A percentile compares a stretch with the other conserved stretches of the same genome.
Evolutionary conservation across 75 land plant species (phyloP).

Genomic region (Isoetes taiwanensis): DNA sequence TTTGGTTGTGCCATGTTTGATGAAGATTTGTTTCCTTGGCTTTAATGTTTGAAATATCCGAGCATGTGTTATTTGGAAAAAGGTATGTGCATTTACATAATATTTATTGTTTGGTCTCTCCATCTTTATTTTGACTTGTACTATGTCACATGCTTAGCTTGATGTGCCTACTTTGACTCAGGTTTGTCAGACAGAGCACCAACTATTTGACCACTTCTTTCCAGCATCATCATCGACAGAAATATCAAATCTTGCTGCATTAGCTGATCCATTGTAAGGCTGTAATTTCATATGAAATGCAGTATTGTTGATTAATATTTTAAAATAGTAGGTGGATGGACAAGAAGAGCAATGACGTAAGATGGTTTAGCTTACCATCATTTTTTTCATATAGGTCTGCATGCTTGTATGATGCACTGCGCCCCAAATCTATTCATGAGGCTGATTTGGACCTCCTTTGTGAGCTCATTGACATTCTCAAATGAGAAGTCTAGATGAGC

Average conservation of each 20-base stretch:
- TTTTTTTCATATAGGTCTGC: neutral
- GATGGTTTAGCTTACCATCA: too few relatives aligned
- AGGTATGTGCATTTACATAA: too few relatives aligned
- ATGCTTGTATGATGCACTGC: conserved; percentile 89
- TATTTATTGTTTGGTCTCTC: too few relatives aligned
- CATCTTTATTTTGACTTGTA: too few relatives aligned
- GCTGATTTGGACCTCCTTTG: conserved; percentile 82
- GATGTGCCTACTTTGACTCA: conserved; percentile 21
- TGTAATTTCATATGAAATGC: too few relatives aligned
- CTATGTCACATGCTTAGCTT: too few relatives aligned
- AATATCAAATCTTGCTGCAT: conserved; percentile 56
- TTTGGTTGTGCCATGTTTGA: conserved; percentile 94
- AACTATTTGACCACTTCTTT: conserved; percentile 92
- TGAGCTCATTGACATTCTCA: conserved; percentile 92
- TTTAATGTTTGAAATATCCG: too few relatives aligned
- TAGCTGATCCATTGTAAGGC: conserved; percentile 87
- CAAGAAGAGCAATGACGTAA: too few relatives aligned
- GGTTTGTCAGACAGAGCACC: conserved; percentile 97
- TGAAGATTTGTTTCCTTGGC: conserved; percentile 64
- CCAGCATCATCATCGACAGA: conserved; percentile 87
- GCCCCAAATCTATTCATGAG: conserved; percentile 89
- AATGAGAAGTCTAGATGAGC: conserved; percentile 90
- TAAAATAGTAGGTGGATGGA: too few relatives aligned
- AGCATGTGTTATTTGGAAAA: too few relatives aligned
- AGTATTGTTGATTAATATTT: too few relatives aligned